Conservation (phyloP, 768 basidiomycete genomes). For the Rhodotorula kratochvilovae region DNA sequence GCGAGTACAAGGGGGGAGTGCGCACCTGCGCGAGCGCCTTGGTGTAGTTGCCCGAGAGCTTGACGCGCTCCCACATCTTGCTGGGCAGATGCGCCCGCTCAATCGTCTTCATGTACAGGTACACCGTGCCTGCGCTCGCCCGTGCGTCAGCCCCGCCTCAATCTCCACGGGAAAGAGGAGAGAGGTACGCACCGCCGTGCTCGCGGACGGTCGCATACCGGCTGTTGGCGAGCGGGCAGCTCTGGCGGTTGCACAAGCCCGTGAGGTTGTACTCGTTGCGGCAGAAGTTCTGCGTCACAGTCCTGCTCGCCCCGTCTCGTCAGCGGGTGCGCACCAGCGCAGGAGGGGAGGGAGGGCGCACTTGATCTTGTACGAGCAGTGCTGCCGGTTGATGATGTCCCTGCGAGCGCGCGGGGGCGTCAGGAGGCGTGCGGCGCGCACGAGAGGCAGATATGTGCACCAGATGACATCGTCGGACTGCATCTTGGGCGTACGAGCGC, state of each 20-base stretch:
- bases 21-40: conserved; percentile 89
- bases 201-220: conserved; percentile 97
- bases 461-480: conserved; percentile 91
- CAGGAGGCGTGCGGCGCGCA: too few species aligned
- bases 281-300: conserved; percentile 94
- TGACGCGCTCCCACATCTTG: conserved; percentile 95
- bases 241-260: conserved; percentile 87
- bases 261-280: conserved; percentile 98
- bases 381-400: conserved; percentile 54
- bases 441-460: too few species aligned
- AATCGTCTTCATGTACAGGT: conserved; percentile 94
- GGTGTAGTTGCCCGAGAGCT: conserved; percentile 85
- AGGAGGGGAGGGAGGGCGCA: conserved; percentile 50
- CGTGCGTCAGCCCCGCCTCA: background rate
- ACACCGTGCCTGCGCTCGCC: conserved; percentile 63
- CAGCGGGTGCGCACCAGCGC: background rate
- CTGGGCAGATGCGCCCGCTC: conserved; percentile 94
- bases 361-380: conserved; percentile 99
- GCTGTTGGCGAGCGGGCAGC: conserved; percentile 96
- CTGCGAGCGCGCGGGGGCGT: background rate
- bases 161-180: too few species aligned
- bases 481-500: conserved; percentile 31
- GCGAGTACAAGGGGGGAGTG: background rate
- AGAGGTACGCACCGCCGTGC: conserved; percentile 65
- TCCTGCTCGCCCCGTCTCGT: conserved; percentile 53